Percentiles rank a stretch among this genome's conserved stretches.
phyloP scores from a whole-genome alignment of 805 yeast genomes.

The Candida coleopterorum region DNA sequence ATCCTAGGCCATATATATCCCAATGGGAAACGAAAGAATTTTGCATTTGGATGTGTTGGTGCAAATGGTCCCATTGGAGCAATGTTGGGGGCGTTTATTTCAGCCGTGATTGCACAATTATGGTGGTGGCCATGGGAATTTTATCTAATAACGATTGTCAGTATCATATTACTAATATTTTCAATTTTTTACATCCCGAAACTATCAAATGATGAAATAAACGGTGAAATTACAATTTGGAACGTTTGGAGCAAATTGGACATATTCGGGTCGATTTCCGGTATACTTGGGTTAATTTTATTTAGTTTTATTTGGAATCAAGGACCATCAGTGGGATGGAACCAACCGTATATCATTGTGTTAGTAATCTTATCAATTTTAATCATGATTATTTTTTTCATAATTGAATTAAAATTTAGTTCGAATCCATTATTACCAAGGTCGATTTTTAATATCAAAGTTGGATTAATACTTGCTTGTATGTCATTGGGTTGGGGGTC shows the following conservation, averaged over 20 bases:
- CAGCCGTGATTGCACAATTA: slow-evolving; percentile 42
- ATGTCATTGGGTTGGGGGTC: slow-evolving; percentile 71
- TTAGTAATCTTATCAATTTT: slow-evolving; percentile 50
- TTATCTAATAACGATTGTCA: slow-evolving; percentile 42
- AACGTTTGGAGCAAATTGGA: slow-evolving; percentile 16
- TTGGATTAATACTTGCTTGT: slow-evolving; percentile 45
- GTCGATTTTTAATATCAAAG: slow-evolving; percentile 40
- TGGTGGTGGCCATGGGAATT: slow-evolving; percentile 62
- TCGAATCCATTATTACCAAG: slow-evolving; percentile 52
- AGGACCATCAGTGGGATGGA: slow-evolving; percentile 72
- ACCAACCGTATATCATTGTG: slow-evolving; percentile 50
- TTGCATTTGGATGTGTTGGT: slow-evolving; percentile 55
- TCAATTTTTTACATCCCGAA: slow-evolving; percentile 38
- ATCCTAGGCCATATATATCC: slow-evolving; percentile 42
- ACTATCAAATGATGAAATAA: slow-evolving; percentile 6
- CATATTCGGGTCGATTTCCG: slow-evolving; percentile 37
- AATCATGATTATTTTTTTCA: slow-evolving; percentile 37
- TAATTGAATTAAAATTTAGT: slow-evolving; percentile 43
- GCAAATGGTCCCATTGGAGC: slow-evolving; percentile 64
- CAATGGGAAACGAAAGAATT: slow-evolving; percentile 44
- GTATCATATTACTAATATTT: slow-evolving; percentile 24
- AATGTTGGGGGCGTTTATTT: slow-evolving; percentile 48
- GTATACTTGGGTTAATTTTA: slow-evolving; percentile 55
- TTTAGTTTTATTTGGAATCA: slow-evolving; percentile 72
- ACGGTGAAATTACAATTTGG: slow-evolving; percentile 7